Percentiles rank a stretch among this genome's conserved stretches.
Conservation (phyloP, 139 green algal genomes). For the Chlamydomonas incerta region DNA sequence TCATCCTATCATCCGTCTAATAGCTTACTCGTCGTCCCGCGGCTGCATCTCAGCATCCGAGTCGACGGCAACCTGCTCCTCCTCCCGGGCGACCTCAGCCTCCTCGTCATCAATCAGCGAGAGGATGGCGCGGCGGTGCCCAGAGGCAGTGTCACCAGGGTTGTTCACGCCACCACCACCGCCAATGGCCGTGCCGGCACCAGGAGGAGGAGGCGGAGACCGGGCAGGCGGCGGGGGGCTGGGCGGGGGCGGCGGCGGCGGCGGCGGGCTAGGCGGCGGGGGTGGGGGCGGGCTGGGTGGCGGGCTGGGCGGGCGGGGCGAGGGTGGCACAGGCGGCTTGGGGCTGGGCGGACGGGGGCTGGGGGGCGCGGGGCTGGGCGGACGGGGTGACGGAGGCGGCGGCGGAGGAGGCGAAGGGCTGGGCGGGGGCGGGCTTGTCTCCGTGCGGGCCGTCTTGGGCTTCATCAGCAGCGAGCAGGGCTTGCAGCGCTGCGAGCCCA, state of each 20-base stretch:
- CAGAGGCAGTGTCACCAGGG: not conserved
- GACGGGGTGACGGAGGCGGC: not conserved
- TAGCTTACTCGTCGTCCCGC: no score
- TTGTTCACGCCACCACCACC: not conserved
- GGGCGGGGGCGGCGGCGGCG: not conserved
- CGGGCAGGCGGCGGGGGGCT: not conserved
- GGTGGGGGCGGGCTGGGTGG: no score
- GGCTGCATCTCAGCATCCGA: no score
- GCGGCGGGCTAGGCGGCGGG: not conserved
- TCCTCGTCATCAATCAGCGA: no score
- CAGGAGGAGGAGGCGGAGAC: not conserved
- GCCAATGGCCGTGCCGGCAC: not conserved
- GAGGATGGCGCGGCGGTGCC: no score
- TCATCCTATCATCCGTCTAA: no score
- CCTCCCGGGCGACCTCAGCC: no score
- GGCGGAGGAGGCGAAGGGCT: not conserved
- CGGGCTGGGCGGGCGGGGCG: not conserved
- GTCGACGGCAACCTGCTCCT: no score
- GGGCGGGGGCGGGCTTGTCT: not conserved
- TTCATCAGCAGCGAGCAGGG: slow-evolving; percentile 22
- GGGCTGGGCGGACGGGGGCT: not conserved
- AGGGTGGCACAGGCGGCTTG: not conserved
- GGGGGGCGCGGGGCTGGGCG: not conserved
- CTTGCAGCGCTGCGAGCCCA: slow-evolving; percentile 35
- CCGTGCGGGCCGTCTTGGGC: not conserved